Conservation (phyloP, 1,284 basidiomycete genomes). For the Cryptococcus sp. region DNA sequence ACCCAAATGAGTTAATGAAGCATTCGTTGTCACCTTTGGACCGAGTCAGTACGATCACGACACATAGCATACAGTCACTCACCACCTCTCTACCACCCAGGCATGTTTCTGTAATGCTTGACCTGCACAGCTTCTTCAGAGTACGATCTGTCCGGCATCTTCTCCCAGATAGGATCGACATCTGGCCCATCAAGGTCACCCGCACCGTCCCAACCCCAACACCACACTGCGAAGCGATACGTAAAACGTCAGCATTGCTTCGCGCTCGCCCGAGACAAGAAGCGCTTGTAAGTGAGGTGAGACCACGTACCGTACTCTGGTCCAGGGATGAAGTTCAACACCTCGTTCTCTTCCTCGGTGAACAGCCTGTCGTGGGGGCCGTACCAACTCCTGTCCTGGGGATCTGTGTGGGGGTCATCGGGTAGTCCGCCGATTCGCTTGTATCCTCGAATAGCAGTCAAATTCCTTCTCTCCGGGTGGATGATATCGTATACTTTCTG, state of each 20-base stretch:
- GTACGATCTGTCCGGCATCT: conserved; percentile 69
- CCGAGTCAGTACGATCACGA: too few relatives aligned
- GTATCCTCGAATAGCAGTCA: conserved; percentile 91
- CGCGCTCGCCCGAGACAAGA: too few relatives aligned
- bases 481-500: conserved; percentile 91
- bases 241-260: conserved; percentile 1
- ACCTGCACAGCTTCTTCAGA: conserved; percentile 66
- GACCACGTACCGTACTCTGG: conserved; percentile 75
- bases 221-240: conserved; percentile 70
- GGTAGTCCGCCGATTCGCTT: conserved; percentile 85
- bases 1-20: too few relatives aligned
- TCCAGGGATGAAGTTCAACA: conserved; percentile 72
- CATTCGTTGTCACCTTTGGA: too few relatives aligned
- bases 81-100: conserved; percentile 14
- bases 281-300: background rate
- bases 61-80: too few relatives aligned
- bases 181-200: conserved; percentile 90
- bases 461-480: conserved; percentile 80
- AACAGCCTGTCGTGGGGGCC: conserved; percentile 92
- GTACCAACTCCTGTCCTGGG: conserved; percentile 89
- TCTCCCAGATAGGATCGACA: conserved; percentile 93
- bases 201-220: conserved; percentile 98
- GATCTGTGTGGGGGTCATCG: conserved; percentile 89
- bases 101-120: conserved; percentile 66
- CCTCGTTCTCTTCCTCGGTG: conserved; percentile 77